Evolutionary conservation across 768 basidiomycete genomes (phyloP), one percentile per base, ranked within the genome.

Genomic region (Glaciozyma martinii): DNA sequence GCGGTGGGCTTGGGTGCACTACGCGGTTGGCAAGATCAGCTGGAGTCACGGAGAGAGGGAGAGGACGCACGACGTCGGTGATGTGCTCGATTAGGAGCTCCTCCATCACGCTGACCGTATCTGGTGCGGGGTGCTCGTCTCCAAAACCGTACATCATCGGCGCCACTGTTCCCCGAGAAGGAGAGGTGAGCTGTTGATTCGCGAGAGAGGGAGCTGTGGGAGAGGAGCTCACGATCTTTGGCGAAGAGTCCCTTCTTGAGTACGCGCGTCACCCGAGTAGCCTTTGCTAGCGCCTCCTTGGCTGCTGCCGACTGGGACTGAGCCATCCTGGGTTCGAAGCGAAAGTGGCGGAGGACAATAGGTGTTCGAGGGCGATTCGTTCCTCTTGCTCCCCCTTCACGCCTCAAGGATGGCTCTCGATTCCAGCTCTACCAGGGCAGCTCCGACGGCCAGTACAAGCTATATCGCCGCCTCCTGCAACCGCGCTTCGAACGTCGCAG

Each of bases 61-160:
- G 46, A 53, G 54, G 50, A 82, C 90, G 68, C 74, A 94, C 91
- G 16, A 94, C 82, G 72, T 95, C 91, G 40, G 85, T 84, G 70
- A 95, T 89, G 69, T 89, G 92, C 75, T 92, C 90, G 50, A 91
- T 83, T 58, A 94, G 78, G 60, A 94, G 90, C 74, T 94, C 90
- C 74, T 94, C 90, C 89, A 94, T 88, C 46, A 93, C 87, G 68
- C 84, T 86, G 32, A 92, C 88, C 0, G 88, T 88, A 71, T 95
- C 91, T 46, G 83, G 86, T 4, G 89, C 86, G 1, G 90, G 89
- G 70, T 87, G 81, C 74, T 90, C 90, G 75, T 95, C 91, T 16
- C 91, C 91, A 76, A 94, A 95, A 33, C 89, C 90, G 73, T 90
- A 93, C 72, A 73, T 73, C 72, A 73, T 69, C 3, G 62, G 42